Evolutionary conservation across 202 grass and related monocot species (phyloP).

Genomic region (Panicum hallii): DNA sequence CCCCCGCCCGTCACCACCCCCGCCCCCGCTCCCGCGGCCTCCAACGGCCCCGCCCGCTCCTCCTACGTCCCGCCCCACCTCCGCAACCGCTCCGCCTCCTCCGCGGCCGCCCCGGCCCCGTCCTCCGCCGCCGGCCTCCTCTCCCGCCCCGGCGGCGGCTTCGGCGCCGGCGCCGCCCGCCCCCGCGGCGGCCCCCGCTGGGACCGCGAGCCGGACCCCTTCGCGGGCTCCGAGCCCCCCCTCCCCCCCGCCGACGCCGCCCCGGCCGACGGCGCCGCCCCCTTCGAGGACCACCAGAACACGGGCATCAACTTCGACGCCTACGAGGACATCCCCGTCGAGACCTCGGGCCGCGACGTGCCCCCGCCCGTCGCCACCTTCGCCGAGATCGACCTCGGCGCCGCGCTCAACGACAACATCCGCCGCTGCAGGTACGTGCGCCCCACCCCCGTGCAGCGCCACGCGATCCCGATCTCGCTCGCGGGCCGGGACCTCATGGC

Average conservation of each 20-base stretch:
- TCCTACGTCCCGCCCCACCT: conserved; percentile 81
- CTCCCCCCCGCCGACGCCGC: not conserved
- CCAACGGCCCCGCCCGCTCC: conserved; percentile 38
- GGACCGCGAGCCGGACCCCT: conserved; percentile 70
- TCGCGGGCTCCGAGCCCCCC: conserved; percentile 6
- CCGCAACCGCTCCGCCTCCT: conserved; percentile 45
- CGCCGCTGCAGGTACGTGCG: conserved; percentile 74
- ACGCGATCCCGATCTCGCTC: conserved; percentile 81
- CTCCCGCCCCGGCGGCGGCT: not conserved
- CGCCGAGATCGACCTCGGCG: conserved; percentile 71
- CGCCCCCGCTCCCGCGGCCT: not conserved
- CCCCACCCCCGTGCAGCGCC: conserved; percentile 74
- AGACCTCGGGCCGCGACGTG: conserved; percentile 66
- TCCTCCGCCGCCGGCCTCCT: conserved; percentile 10
- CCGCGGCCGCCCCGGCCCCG: not conserved
- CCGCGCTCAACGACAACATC: conserved; percentile 70
- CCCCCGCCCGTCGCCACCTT: conserved; percentile 61
- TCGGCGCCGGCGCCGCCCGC: not conserved
- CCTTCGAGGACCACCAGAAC: conserved; percentile 56
- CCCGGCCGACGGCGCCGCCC: not conserved
- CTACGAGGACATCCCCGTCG: conserved; percentile 81
- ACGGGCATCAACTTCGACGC: conserved; percentile 85
- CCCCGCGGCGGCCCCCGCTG: conserved; percentile 26
- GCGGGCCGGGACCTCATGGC: conserved; percentile 76
- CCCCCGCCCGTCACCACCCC: conserved; percentile 19